Percentiles rank a stretch among this genome's conserved stretches.
phyloP scores from a whole-genome alignment of 75 land plant genomes.

The Cupressus sempervirens region DNA sequence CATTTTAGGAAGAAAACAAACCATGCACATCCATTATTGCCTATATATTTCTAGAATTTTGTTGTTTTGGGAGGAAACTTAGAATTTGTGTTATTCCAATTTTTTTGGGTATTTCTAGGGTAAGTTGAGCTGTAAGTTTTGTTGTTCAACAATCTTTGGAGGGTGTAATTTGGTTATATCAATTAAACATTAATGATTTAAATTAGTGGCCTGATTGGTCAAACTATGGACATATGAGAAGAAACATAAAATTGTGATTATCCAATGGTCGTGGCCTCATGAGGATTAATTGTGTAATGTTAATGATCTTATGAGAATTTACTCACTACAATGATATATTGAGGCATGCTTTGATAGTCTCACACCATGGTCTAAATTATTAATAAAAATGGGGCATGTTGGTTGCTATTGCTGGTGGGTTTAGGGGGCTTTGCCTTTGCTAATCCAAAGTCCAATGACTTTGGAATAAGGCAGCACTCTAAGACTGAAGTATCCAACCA shows the following conservation, averaged over 20 bases:
- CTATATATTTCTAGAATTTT: too few species aligned
- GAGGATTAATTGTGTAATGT: neutral
- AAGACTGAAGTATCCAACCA: neutral
- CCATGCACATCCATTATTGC: too few species aligned
- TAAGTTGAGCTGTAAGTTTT: neutral
- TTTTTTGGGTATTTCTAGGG: neutral
- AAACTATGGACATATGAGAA: neutral
- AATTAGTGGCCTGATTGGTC: neutral
- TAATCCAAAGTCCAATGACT: constrained; percentile 12
- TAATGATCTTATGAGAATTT: neutral
- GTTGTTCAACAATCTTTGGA: neutral
- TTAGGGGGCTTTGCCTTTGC: constrained; percentile 13
- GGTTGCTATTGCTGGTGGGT: neutral
- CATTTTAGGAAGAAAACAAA: too few species aligned
- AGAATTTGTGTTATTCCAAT: neutral
- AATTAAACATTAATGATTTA: neutral
- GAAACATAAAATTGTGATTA: neutral
- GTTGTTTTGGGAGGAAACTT: neutral
- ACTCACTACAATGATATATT: neutral
- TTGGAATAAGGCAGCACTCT: constrained; percentile 20
- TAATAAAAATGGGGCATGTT: neutral
- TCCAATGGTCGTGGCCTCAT: neutral
- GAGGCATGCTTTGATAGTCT: neutral
- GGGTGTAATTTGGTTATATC: neutral
- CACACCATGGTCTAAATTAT: neutral